phyloP scores from a whole-genome alignment of 2,329 filamentous ascomycete species.

The Xylaria sp. region DNA sequence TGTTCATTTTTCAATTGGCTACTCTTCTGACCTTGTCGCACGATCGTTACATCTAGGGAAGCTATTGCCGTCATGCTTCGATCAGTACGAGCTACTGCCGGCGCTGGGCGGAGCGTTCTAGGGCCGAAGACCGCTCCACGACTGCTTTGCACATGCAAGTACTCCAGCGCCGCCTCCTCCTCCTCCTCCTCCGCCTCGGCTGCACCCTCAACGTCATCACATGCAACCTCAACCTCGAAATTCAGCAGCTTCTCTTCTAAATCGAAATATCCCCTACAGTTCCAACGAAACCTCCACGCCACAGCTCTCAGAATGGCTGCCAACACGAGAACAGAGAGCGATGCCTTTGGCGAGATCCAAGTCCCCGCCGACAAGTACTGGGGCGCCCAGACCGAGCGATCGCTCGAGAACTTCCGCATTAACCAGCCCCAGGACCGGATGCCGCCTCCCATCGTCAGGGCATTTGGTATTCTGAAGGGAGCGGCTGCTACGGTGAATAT shows the following conservation, averaged over 20 bases:
- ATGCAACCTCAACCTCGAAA: slow-evolving; percentile 40
- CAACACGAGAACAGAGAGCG: slow-evolving; percentile 84
- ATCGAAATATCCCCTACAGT: slow-evolving; percentile 44
- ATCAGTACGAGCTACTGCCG: slow-evolving; percentile 51
- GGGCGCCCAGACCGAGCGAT: slow-evolving; percentile 97
- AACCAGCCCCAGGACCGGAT: slow-evolving; percentile 99
- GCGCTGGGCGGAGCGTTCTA: slow-evolving; percentile 49
- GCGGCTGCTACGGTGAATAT: slow-evolving; percentile 97
- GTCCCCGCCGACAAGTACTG: slow-evolving; percentile 95
- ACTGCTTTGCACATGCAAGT: slow-evolving; percentile 52
- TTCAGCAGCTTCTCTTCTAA: slow-evolving; percentile 36
- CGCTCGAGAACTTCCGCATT: slow-evolving; percentile 97
- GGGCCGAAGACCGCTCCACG: slow-evolving; percentile 52
- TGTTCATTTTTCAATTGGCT: slow-evolving; percentile 20
- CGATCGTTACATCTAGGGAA: slow-evolving; percentile 5
- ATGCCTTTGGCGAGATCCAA: slow-evolving; percentile 97
- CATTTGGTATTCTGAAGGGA: slow-evolving; percentile 97
- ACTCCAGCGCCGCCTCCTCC: slow-evolving; percentile 40
- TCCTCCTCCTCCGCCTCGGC: slow-evolving; percentile 24
- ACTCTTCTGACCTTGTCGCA: slow-evolving; percentile 5
- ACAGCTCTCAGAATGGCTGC: slow-evolving; percentile 61
- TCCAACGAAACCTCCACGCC: slow-evolving; percentile 56
- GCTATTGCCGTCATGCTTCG: slow-evolving; percentile 49
- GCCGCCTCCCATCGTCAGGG: slow-evolving; percentile 90
- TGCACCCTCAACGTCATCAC: slow-evolving; percentile 39